Conservation (phyloP, 2,329 filamentous ascomycete genomes). For the Onygenales sp. region DNA sequence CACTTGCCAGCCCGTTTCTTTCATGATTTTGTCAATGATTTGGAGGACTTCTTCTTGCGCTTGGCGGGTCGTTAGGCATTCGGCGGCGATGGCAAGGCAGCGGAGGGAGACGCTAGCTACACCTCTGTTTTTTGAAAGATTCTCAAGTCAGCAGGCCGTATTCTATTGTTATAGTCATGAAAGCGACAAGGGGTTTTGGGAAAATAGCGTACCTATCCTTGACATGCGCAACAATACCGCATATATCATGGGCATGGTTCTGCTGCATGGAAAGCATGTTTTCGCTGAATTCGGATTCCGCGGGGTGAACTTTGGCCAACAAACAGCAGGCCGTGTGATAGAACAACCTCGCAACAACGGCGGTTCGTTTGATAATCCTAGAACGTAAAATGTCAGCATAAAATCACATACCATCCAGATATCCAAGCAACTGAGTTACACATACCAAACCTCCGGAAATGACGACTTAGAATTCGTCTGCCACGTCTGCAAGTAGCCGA, state of each 20-base stretch:
- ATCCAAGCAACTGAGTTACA: conserved; percentile 7
- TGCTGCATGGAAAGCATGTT: conserved; percentile 63
- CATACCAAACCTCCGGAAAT: conserved; percentile 80
- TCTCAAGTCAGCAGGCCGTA: neutral
- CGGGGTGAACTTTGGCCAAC: conserved; percentile 69
- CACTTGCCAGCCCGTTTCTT: conserved; percentile 70
- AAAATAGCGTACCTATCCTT: conserved; percentile 54
- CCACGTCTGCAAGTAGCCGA: conserved; percentile 63
- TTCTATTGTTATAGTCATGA: neutral
- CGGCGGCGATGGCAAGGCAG: conserved; percentile 67
- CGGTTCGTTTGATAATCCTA: conserved; percentile 73
- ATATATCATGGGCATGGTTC: conserved; percentile 73
- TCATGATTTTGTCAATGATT: conserved; percentile 66
- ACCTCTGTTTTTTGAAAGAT: conserved; percentile 36
- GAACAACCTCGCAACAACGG: conserved; percentile 73
- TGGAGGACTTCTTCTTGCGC: conserved; percentile 74
- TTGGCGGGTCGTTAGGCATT: conserved; percentile 55
- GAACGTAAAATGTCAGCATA: neutral
- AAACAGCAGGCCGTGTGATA: conserved; percentile 82
- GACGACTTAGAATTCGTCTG: conserved; percentile 59
- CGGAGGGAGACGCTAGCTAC: conserved; percentile 71
- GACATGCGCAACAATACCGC: conserved; percentile 78
- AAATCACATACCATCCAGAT: neutral
- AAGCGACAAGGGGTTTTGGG: neutral
- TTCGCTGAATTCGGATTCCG: conserved; percentile 46